These are phyloP conservation scores for Saccharomycopsis oosterbeekiorum DNA, from an alignment of 805 yeast genomes.

Conservation along the genomic window DNA sequence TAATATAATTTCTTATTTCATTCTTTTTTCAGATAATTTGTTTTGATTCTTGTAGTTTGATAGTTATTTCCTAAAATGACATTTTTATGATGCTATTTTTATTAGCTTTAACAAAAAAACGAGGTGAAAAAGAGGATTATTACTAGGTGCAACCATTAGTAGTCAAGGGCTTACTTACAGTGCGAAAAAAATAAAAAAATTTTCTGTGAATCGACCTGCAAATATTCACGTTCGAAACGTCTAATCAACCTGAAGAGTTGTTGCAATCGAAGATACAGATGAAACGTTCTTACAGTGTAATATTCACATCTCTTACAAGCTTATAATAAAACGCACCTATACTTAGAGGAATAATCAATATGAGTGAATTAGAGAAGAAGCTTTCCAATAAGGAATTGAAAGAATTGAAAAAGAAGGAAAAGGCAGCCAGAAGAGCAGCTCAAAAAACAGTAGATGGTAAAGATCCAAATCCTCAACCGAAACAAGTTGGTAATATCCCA, in stretches of 20 bases:
- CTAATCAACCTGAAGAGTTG: too few species aligned
- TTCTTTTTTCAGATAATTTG: neutral
- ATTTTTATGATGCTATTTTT: neutral
- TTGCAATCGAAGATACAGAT: too few species aligned
- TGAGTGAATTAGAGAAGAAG: neutral
- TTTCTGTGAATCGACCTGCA: neutral
- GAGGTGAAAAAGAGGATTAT: neutral
- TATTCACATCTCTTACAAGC: too few species aligned
- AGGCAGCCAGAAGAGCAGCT: conserved; percentile 89
- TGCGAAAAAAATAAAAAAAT: neutral
- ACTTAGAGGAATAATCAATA: neutral
- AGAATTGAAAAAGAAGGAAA: conserved; percentile 79
- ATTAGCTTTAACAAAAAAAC: neutral
- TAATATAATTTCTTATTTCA: too few species aligned
- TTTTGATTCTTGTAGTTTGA: neutral
- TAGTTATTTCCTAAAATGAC: neutral
- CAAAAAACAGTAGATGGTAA: conserved; percentile 36
- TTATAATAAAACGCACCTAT: too few species aligned
- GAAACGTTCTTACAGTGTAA: too few species aligned
- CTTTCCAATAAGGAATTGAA: conserved; percentile 73
- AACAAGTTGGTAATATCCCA: neutral
- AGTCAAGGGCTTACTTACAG: neutral
- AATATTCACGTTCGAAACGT: neutral
- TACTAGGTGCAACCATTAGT: neutral
- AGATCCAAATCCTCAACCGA: neutral